Evolutionary conservation across 129 eudicot genomes (phyloP), one percentile per base, ranked within the genome.

Genomic region (Glebionis coronaria): DNA sequence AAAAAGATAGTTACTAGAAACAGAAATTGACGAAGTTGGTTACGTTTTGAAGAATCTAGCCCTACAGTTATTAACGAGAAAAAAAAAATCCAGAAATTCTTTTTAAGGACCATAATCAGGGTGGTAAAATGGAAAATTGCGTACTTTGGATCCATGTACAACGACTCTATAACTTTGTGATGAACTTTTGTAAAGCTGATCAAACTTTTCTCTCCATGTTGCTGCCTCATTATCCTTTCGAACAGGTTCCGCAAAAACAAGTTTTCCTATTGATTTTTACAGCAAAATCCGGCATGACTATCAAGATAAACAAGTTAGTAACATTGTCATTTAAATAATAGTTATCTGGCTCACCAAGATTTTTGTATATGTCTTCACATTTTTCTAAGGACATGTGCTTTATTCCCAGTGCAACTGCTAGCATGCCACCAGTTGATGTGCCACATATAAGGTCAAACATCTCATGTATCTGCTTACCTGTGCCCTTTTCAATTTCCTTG

Each of bases 391-490:
- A 77, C 96, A 88, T 82, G 65, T 74, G 81, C 81, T 92, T 88
- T 55, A 92, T 82, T 75, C 96, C 98, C 29, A 92, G 88, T 74
- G 98, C 95, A 82, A 92, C 98, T 44, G 98, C 98, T 69, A 92
- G 98, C 98, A 92, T 85, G 68, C 98, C 98, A 57, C 98, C 98
- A 8, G 98, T 92, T 77, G 98, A 92, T 38, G 98, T 92, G 57
- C 98, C 98, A 83, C 98, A 92, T 68, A 92, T 88, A 66, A 92
- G 96, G 86, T 92, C 98, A 78, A 92, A 88, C 82, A 92, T 72
- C 80, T 92, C 98, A 77, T 92, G 96, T 62, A 92, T 92, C 77
- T 60, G 88, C 78, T 82, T 88, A 49, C 98, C 98, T 44, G 96
- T 83, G 40, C 95, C 87, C 72, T 88, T 92, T 77, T 92, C 98